Base-by-base conservation (phyloP, 1,284 basidiomycete genomes). In the Ceratorhiza oryzae-sativae region DNA sequence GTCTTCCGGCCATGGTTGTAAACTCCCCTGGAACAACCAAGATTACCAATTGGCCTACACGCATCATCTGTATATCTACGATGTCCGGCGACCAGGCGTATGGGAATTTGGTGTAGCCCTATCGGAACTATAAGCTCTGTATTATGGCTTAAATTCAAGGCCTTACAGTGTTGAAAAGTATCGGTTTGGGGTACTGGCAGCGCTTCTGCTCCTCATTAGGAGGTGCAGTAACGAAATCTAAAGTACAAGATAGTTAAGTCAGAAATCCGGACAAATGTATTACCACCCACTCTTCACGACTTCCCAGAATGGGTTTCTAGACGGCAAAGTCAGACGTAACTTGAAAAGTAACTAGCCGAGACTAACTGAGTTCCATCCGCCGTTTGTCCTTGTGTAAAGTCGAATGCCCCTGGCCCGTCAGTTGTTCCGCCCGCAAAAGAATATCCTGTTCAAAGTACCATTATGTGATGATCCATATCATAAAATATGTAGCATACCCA, bases 231-330 rank as follows among this genome's bases (percentile, higher is more conserved):
- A 94, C 79, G 15, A 84, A 86, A 75, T 85, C 86, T 86, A 75
- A 71, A 73, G 75, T 30, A 30, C 1, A 23, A 48, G 39, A 32
- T 18, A 18, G 13, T 20, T 36, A 20, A 12, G 18, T 65, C 9
- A 51, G 23, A n/a, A 6, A 8, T 53, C 27, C 23, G n/a, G n/a
- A n/a, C n/a, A n/a, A n/a, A n/a, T n/a, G n/a, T n/a, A n/a, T 18
- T 23, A 9, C 25, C n/a, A 30, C 58, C 1, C 72, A 85, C 86
- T 86, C 81, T 91, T 92, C 49, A 92, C 90, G 42, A 92, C 76
- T 77, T 93, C 86, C 91, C 92, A 94, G 79, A 94, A 91, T 0
- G 90, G 89, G 77, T 94, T 93, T 79, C 89, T 90, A 71, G 73
- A 73, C 59, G 68, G 73, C n/a, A 73, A 46, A 53, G 49, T 53